phyloP scores from a whole-genome alignment of 2,329 filamentous ascomycete genomes.

The Sphaerulina vaccinii region DNA sequence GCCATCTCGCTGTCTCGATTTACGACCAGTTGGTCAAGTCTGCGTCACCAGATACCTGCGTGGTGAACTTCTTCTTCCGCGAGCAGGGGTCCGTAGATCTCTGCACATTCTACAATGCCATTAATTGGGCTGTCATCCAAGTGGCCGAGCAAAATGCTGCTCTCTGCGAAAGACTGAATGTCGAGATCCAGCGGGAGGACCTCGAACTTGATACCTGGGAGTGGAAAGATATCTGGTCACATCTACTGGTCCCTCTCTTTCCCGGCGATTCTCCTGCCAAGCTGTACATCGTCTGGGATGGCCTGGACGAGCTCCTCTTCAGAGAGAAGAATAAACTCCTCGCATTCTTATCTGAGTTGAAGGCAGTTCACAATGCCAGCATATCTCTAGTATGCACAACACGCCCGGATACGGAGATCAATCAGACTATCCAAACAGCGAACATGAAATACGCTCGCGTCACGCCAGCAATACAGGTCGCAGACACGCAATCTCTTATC shows the following conservation, averaged over 20 bases:
- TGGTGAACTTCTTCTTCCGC: conserved; percentile 10
- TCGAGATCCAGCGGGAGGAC: conserved; percentile 8
- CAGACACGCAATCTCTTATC: conserved; percentile 1
- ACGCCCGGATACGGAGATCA: conserved; percentile 1
- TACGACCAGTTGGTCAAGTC: conserved; percentile 3
- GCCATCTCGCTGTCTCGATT: conserved; percentile 3
- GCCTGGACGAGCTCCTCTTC: conserved; percentile 4
- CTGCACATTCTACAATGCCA: neutral
- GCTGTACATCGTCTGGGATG: conserved; percentile 11
- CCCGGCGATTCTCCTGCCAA: neutral
- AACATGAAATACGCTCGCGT: neutral
- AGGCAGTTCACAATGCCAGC: neutral
- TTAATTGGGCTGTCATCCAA: conserved; percentile 9
- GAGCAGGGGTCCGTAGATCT: conserved; percentile 6
- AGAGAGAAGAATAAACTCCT: conserved; percentile 3
- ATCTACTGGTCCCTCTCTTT: conserved; percentile 5
- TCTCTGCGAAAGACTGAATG: conserved; percentile 8
- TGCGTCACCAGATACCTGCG: neutral
- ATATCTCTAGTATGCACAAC: conserved; percentile 8
- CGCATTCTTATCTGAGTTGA: neutral
- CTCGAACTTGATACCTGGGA: neutral
- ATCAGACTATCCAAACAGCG: neutral
- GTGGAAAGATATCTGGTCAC: conserved; percentile 7
- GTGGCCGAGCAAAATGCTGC: conserved; percentile 1
- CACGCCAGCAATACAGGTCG: neutral